These are phyloP conservation scores for Pythium vanterpoolii DNA, from an alignment of 352 stramenopile genomes.

Conservation along the genomic window DNA sequence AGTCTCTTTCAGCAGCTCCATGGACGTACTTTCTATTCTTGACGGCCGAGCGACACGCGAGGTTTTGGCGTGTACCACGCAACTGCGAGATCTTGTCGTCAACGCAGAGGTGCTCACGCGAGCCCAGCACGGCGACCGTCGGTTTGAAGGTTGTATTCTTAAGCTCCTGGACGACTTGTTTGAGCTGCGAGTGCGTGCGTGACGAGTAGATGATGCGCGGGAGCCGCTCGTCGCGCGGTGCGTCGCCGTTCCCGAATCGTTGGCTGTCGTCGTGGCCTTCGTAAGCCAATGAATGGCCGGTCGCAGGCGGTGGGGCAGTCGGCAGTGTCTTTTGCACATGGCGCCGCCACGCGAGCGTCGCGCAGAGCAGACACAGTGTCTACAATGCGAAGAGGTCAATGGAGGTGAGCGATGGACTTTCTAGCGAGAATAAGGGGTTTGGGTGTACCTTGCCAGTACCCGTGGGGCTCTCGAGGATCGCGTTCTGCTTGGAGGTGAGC, in stretches of 20 bases:
- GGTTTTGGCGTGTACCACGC: constrained; percentile 82
- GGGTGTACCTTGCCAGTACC: constrained; percentile 93
- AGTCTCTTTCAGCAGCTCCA: background rate
- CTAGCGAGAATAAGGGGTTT: background rate
- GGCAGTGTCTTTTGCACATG: constrained; percentile 61
- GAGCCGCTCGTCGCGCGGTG: constrained; percentile 37
- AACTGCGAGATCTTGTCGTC: constrained; percentile 92
- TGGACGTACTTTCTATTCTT: constrained; percentile 81
- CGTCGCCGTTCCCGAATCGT: constrained; percentile 17
- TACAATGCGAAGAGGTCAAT: constrained; percentile 20
- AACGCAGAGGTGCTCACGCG: constrained; percentile 96
- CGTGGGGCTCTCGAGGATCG: constrained; percentile 97
- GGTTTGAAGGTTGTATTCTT: constrained; percentile 94
- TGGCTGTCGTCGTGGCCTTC: constrained; percentile 32
- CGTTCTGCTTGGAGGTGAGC: constrained; percentile 91
- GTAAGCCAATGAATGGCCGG: constrained; percentile 33
- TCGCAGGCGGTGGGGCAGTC: background rate
- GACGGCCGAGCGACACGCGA: constrained; percentile 83
- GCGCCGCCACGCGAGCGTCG: constrained; percentile 92
- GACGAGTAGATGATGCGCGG: constrained; percentile 98
- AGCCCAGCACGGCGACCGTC: constrained; percentile 88
- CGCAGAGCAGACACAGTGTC: constrained; percentile 96
- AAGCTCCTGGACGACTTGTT: constrained; percentile 96
- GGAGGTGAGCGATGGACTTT: too few species aligned
- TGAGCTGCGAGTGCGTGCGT: constrained; percentile 97